Base-by-base conservation (phyloP, 495 filamentous ascomycete genomes). In the Talaromyces liani region DNA sequence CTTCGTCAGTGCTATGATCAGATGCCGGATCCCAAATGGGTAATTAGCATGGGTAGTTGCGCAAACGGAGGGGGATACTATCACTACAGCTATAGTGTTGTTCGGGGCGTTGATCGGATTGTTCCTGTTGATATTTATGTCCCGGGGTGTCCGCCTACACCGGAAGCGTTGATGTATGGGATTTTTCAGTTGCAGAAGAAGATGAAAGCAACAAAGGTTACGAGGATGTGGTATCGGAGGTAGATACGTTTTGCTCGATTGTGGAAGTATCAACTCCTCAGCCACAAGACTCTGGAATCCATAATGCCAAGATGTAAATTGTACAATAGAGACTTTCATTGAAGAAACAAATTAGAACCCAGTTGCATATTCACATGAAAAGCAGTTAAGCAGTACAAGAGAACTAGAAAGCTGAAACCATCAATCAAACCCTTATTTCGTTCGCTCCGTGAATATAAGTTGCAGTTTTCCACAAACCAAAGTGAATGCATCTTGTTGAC, bases 1-100 rank as follows among this genome's bases (percentile, higher is more conserved):
- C 78, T 96, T 72, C 80, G 92, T 66, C 91, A 93, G 75, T 89
- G 93, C 25, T 96, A 96, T 75, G 92, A 96, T 72, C 92, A 96
- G 81, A 96, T 96, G 92, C 92, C 92, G 7, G 92, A 96, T 12
- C 92, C 92, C 12, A 80, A 88, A 68, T 96, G 92, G 92, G 92
- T 96, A 47, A 86, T 96, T 71, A 88, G 84, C 64, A 96, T 96
- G 92, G 92, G 92, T 8, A 88, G 84, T 65, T 96, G 92, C 73
- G 92, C 92, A 65, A 96, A 96, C 73, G 92, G 92, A 36, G 92
- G 92, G 61, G 92, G 92, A 53, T 96, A 96, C 76, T 96, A 96
- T 69, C 92, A 96, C 74, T 95, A 96, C 75, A 91, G 87, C 72
- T 96, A 96, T 79, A 88, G 83, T 68, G 92, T 96, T 47, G 88